These are phyloP conservation scores for Talaromyces amestolkiae DNA, from an alignment of 2,329 filamentous ascomycete genomes.

Conservation along the genomic window DNA sequence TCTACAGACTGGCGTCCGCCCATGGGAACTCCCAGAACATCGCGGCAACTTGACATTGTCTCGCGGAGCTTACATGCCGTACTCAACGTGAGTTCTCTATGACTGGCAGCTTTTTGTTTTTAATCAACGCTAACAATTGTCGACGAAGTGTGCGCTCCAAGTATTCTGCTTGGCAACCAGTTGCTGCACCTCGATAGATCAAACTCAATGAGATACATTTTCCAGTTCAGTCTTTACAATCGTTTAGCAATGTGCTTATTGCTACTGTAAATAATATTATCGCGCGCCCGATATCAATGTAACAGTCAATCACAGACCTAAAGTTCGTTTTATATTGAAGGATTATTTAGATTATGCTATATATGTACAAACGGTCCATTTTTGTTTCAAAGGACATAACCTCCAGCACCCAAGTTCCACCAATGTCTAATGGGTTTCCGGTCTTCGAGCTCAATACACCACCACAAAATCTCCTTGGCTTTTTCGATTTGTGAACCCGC, in stretches of 20 bases:
- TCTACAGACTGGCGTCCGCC: slow-evolving; percentile 62
- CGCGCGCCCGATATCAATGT: not conserved
- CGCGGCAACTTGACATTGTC: slow-evolving; percentile 72
- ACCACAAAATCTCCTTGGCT: slow-evolving; percentile 92
- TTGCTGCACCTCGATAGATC: slow-evolving; percentile 21
- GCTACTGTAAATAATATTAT: slow-evolving; percentile 12
- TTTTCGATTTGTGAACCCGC: slow-evolving; percentile 80
- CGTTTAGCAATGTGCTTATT: not conserved
- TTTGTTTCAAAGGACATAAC: slow-evolving; percentile 58
- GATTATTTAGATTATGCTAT: slow-evolving; percentile 2
- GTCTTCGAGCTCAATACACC: slow-evolving; percentile 94
- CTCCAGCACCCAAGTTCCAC: slow-evolving; percentile 65
- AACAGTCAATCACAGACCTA: not conserved
- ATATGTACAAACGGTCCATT: slow-evolving; percentile 15
- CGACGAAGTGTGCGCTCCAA: slow-evolving; percentile 17
- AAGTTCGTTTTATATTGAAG: slow-evolving; percentile 3
- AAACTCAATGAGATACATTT: slow-evolving; percentile 13
- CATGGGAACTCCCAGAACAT: slow-evolving; percentile 74
- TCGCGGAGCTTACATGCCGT: slow-evolving; percentile 82
- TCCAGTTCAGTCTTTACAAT: not conserved
- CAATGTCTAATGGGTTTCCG: slow-evolving; percentile 74
- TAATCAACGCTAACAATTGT: not conserved
- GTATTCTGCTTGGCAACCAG: slow-evolving; percentile 19
- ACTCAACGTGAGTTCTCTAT: slow-evolving; percentile 75
- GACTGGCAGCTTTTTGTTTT: not conserved